phyloP scores from a whole-genome alignment of 2,329 filamentous ascomycete species.

The Ophiostoma triangulosporum region DNA sequence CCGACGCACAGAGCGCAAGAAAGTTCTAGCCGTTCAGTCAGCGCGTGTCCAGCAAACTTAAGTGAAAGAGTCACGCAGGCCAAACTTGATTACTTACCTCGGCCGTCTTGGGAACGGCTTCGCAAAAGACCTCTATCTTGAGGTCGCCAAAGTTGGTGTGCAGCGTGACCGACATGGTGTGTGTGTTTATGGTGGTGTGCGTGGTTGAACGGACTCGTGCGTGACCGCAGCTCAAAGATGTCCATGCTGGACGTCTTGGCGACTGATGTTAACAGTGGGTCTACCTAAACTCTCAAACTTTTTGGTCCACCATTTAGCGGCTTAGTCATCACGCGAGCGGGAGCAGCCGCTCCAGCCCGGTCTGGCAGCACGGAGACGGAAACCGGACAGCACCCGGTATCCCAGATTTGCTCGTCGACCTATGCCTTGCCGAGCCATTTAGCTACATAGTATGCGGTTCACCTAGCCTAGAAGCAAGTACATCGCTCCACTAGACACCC shows the following conservation, averaged over 20 bases:
- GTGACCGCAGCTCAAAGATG: neutral
- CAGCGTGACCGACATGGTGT: conserved; percentile 52
- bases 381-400: too few relatives aligned
- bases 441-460: too few relatives aligned
- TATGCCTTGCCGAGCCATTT: too few relatives aligned
- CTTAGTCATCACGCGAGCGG: neutral
- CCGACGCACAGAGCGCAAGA: conserved; percentile 69
- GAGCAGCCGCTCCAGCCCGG: neutral
- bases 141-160: conserved; percentile 83
- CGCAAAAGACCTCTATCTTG: conserved; percentile 94
- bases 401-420: too few relatives aligned
- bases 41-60: too few relatives aligned
- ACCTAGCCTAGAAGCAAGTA: too few relatives aligned
- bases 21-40: conserved; percentile 58
- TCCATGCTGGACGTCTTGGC: neutral
- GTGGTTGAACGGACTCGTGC: neutral
- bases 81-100: conserved; percentile 40
- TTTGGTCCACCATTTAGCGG: neutral
- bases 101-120: conserved; percentile 82
- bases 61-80: too few relatives aligned
- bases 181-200: neutral
- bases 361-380: neutral
- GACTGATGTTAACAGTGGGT: neutral
- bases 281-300: neutral
- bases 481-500: too few relatives aligned